A percentile compares a stretch with the other conserved stretches of the same genome.
Evolutionary conservation across 208 protist genomes (phyloP).

Genomic region (Zelonia costaricensis): DNA sequence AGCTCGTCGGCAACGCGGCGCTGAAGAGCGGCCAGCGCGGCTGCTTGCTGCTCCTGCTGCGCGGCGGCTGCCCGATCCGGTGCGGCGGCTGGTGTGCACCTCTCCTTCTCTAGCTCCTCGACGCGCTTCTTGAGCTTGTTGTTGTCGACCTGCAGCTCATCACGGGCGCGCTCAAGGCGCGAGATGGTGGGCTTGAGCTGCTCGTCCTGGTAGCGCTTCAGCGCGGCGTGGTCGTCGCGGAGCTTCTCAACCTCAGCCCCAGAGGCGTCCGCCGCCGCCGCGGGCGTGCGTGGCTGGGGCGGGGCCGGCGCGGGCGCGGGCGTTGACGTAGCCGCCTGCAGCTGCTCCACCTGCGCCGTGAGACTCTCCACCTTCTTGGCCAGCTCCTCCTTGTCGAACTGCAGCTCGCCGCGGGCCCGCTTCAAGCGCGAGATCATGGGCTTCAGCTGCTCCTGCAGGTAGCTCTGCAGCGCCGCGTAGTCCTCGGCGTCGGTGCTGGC

Average conservation of each 20-base stretch:
- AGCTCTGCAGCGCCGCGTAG: slow-evolving; percentile 1
- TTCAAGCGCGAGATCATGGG: slow-evolving; percentile 17
- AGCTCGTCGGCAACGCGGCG: no score
- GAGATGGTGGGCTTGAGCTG: slow-evolving; percentile 16
- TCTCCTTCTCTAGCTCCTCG: no score
- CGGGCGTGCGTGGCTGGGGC: not conserved
- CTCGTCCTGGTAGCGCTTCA: slow-evolving; percentile 17
- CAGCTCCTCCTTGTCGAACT: slow-evolving; percentile 24
- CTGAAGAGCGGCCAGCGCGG: no score
- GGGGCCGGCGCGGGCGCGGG: not conserved
- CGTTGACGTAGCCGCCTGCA: slow-evolving; percentile 8
- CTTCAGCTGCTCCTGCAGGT: slow-evolving; percentile 19
- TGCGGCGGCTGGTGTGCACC: no score
- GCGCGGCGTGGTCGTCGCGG: slow-evolving; percentile 14
- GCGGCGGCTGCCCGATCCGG: no score
- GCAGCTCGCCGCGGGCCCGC: slow-evolving; percentile 27
- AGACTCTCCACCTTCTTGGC: slow-evolving; percentile 12
- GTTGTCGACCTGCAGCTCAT: slow-evolving; percentile 25
- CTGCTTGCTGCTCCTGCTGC: no score
- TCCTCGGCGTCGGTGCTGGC: not conserved
- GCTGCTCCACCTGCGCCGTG: slow-evolving; percentile 7
- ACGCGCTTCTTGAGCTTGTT: slow-evolving; percentile 8
- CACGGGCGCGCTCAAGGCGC: slow-evolving; percentile 14
- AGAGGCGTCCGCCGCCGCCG: not conserved
- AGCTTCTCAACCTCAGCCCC: no score